Evolutionary conservation across 768 basidiomycete genomes (phyloP).

Genomic region (Sarcodon sp.): DNA sequence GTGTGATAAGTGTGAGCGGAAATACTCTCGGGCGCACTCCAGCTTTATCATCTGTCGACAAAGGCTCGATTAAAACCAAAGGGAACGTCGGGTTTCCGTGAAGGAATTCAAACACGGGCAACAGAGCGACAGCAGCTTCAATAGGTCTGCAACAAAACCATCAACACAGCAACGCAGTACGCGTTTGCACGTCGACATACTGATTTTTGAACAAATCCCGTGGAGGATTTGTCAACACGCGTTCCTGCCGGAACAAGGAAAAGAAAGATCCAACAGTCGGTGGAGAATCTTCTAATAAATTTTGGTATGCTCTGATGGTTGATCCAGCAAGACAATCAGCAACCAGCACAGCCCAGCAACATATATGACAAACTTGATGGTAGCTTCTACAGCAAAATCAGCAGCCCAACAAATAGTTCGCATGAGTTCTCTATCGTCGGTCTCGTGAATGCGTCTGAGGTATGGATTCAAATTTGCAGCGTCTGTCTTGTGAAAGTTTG

Average conservation of each 20-base stretch:
- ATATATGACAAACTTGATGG: slow-evolving; percentile 30
- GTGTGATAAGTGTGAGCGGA: slow-evolving; percentile 34
- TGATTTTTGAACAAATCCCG: slow-evolving; percentile 45
- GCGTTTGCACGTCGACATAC: slow-evolving; percentile 17
- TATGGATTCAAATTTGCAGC: slow-evolving; percentile 60
- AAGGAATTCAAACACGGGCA: slow-evolving; percentile 52
- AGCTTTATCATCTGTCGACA: slow-evolving; percentile 12
- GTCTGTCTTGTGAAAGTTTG: slow-evolving; percentile 64
- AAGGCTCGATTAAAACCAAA: slow-evolving; percentile 27
- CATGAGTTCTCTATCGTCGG: slow-evolving; percentile 37
- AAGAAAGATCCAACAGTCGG: slow-evolving; percentile 41
- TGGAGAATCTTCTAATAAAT: slow-evolving; percentile 36
- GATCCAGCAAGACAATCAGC: not conserved
- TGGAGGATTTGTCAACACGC: slow-evolving; percentile 35
- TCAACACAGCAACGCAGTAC: not conserved
- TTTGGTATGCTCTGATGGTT: slow-evolving; percentile 38
- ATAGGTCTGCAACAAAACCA: slow-evolving; percentile 34
- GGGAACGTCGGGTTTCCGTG: slow-evolving; percentile 36
- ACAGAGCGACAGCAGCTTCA: slow-evolving; percentile 42
- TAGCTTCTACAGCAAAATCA: slow-evolving; percentile 35
- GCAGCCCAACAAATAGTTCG: slow-evolving; percentile 43
- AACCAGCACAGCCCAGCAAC: not conserved
- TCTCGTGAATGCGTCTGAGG: slow-evolving; percentile 35
- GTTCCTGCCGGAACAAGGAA: slow-evolving; percentile 38
- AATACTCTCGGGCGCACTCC: slow-evolving; percentile 20